These are phyloP conservation scores for Pseudopyricularia javanii DNA, from an alignment of 2,329 filamentous ascomycete genomes.

Conservation along the genomic window DNA sequence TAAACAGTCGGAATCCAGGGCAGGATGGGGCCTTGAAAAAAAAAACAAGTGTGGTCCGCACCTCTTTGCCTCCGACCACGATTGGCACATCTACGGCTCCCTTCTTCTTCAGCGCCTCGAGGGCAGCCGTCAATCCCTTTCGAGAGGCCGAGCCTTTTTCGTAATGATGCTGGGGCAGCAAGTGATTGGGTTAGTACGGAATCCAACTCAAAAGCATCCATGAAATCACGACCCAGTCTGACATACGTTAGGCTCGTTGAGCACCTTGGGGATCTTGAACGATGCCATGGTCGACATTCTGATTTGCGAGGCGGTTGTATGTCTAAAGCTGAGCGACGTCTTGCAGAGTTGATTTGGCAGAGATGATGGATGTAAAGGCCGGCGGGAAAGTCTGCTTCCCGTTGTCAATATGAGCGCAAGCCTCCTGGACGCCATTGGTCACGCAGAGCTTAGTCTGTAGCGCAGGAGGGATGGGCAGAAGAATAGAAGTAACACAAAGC, in stretches of 20 bases:
- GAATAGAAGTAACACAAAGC: neutral
- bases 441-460: neutral
- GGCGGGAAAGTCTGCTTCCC: neutral
- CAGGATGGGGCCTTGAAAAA: neutral
- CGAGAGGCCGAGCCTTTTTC: slow-evolving; percentile 71
- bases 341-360: neutral
- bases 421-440: slow-evolving; percentile 8
- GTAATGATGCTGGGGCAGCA: slow-evolving; percentile 62
- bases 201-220: neutral
- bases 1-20: neutral
- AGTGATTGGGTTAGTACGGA: neutral
- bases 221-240: neutral
- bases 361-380: neutral
- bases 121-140: slow-evolving; percentile 59
- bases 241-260: slow-evolving; percentile 93
- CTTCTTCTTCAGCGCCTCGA: slow-evolving; percentile 56
- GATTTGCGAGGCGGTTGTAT: slow-evolving; percentile 5
- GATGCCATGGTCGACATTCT: slow-evolving; percentile 53
- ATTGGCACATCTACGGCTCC: slow-evolving; percentile 69
- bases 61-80: slow-evolving; percentile 71
- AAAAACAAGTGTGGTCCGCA: slow-evolving; percentile 24
- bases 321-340: neutral
- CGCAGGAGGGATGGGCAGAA: neutral
- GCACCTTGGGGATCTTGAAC: slow-evolving; percentile 77
- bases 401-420: slow-evolving; percentile 3